Base-by-base conservation (phyloP, 2,329 filamentous ascomycete species). In the Colletotrichum cereale region DNA sequence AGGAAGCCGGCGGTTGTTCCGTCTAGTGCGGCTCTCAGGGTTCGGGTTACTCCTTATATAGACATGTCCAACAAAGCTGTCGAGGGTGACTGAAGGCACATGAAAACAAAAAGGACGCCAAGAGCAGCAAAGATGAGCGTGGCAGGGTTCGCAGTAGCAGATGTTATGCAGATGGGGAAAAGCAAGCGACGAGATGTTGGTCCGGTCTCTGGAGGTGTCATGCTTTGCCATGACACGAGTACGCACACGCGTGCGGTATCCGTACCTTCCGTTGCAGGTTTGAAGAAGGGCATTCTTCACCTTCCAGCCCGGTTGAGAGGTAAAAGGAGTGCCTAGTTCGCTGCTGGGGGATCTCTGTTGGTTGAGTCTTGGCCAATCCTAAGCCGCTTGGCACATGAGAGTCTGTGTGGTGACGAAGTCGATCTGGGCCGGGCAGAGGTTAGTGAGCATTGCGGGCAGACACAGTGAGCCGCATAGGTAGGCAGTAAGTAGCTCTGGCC, bases 31-130 rank as follows among this genome's bases (percentile, higher is more conserved):
- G 8, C 3, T 26, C 42, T 36, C 40, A 42, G 50, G 50, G 16
- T 26, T n/a, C 21, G 56, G 24, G n/a, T 44, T 29, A 21, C 29
- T 24, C 56, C 47, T 67, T 67, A 67, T 71, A 62, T 52, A 62
- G 67, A 57, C 36, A 34, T 40, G 50, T 12, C 10, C 36, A 34
- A 18, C 18, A 64, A 18, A 31, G 42, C 26, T 24, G 56, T 2
- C 26, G n/a, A 56, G 53, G 38, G 24, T 11, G 56, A 29, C 31
- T 26, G 10, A 31, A 38, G n/a, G 21, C 29, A 38, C 6, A 38
- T 2, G 11, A 38, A 11, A 11, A n/a, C 47, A 29, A 55, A 11
- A 55, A 48, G 5, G n/a, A 50, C 31, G n/a, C 31, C 44, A 18
- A 50, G 48, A 50, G n/a, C 31, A 26, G 42, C 31, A 36, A 36